phyloP scores from a whole-genome alignment of 768 basidiomycete genomes.

The Pholiota molesta region DNA sequence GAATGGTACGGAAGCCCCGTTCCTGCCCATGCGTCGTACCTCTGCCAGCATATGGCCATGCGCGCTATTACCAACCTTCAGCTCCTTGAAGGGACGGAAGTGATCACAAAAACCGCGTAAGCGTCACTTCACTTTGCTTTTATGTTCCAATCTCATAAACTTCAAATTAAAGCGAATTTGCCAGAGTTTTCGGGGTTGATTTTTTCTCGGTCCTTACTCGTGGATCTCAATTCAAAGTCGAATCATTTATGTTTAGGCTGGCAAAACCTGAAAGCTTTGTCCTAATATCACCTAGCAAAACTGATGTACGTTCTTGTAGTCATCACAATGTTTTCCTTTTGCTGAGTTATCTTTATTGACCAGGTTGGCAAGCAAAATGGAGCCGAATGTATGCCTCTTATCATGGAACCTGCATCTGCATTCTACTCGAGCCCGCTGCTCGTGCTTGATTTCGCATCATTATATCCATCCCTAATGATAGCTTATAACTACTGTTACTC shows the following conservation, averaged over 20 bases:
- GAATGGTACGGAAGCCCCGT: conserved; percentile 66
- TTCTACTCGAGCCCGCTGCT: conserved; percentile 93
- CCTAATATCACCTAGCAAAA: conserved; percentile 85
- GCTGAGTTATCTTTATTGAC: not conserved
- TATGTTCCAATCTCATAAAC: not conserved
- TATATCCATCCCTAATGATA: conserved; percentile 98
- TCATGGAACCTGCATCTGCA: conserved; percentile 92
- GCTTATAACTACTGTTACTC: conserved; percentile 98
- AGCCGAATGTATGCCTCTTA: conserved; percentile 92
- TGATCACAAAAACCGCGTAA: conserved; percentile 90
- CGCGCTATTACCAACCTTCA: conserved; percentile 74
- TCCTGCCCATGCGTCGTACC: conserved; percentile 54
- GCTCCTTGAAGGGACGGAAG: conserved; percentile 79
- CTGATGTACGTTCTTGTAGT: conserved; percentile 58
- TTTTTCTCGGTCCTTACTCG: conserved; percentile 94
- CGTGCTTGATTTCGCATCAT: conserved; percentile 94
- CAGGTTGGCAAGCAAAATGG: conserved; percentile 97
- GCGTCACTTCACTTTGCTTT: conserved; percentile 25
- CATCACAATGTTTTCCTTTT: not conserved
- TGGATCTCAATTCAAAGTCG: conserved; percentile 98
- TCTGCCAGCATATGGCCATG: conserved; percentile 65
- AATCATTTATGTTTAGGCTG: conserved; percentile 97
- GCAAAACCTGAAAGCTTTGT: conserved; percentile 95
- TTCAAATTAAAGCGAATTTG: conserved; percentile 75
- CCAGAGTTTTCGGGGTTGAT: conserved; percentile 96